Percentiles rank a stretch among this genome's conserved stretches.
These are phyloP conservation scores for Chloromonas sp. DNA, from an alignment of 163 green algal genomes.

Conservation along the genomic window DNA sequence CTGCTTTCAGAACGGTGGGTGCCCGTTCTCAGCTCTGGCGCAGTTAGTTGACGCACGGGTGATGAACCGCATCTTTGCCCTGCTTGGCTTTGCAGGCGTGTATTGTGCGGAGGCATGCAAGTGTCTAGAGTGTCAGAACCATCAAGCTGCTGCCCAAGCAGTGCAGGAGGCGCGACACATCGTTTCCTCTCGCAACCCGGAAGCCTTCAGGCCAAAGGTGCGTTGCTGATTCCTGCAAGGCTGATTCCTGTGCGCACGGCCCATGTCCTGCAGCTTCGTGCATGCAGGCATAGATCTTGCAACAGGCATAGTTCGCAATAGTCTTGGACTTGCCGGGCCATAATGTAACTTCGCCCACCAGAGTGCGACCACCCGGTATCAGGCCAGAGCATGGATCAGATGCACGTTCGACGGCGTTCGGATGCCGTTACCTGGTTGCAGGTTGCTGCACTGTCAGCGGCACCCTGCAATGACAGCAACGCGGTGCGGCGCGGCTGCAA, in stretches of 20 bases:
- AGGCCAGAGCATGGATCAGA: too few relatives aligned
- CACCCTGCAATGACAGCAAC: background rate
- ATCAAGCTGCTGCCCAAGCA: background rate
- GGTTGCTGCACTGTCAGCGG: background rate
- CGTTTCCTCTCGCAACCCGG: constrained; percentile 15
- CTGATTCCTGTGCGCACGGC: too few relatives aligned
- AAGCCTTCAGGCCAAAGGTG: constrained; percentile 27
- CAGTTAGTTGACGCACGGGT: too few relatives aligned
- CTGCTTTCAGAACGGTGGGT: constrained; percentile 6
- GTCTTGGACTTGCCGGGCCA: too few relatives aligned
- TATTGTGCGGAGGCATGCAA: background rate
- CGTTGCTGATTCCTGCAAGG: too few relatives aligned
- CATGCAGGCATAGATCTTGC: too few relatives aligned
- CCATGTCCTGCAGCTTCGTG: too few relatives aligned
- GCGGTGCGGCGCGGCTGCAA: background rate
- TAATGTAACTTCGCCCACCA: too few relatives aligned
- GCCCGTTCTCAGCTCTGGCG: background rate
- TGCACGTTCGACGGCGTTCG: too few relatives aligned
- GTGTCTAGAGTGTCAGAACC: background rate
- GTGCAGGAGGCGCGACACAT: constrained; percentile 15
- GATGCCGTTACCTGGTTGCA: background rate
- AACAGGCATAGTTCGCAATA: too few relatives aligned
- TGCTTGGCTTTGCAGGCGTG: background rate
- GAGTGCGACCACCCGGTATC: too few relatives aligned
- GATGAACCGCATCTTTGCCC: too few relatives aligned